phyloP scores from a whole-genome alignment of 352 stramenopile genomes.

The Aphanomyces cochlioides region DNA sequence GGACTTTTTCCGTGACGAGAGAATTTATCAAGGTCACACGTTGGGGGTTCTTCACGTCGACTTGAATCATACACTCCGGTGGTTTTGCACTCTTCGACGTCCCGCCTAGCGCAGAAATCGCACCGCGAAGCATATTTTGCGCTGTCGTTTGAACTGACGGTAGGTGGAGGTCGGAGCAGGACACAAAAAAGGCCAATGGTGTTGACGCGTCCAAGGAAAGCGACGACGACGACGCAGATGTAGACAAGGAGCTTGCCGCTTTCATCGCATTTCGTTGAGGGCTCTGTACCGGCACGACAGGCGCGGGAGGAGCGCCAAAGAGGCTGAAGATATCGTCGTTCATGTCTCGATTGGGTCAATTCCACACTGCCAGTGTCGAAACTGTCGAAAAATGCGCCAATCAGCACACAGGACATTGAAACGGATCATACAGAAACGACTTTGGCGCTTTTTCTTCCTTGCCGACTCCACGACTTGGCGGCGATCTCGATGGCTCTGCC shows the following conservation, averaged over 20 bases:
- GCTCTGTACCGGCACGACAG: slow-evolving; percentile 6
- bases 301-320: slow-evolving; percentile 27
- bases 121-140: slow-evolving; percentile 23
- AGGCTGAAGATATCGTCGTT: slow-evolving; percentile 31
- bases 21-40: slow-evolving; percentile 2
- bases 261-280: no score
- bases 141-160: slow-evolving; percentile 25
- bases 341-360: slow-evolving; percentile 1
- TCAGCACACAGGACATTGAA: neutral
- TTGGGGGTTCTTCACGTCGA: slow-evolving; percentile 17
- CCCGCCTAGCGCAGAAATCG: slow-evolving; percentile 22
- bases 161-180: slow-evolving; percentile 26
- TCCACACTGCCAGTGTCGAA: neutral
- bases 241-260: no score
- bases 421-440: neutral
- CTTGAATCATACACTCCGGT: slow-evolving; percentile 25
- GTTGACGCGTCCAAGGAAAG: neutral
- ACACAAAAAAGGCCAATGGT: slow-evolving; percentile 22
- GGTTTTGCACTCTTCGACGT: slow-evolving; percentile 6
- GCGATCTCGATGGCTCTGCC: no score
- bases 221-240: no score
- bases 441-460: no score
- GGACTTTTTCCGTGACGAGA: slow-evolving; percentile 21
- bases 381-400: slow-evolving; percentile 2
- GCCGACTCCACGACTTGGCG: no score